Evolutionary conservation across 2,329 filamentous ascomycete species (phyloP).

Genomic region (Ophiocordyceps camponoti-saundersi): DNA sequence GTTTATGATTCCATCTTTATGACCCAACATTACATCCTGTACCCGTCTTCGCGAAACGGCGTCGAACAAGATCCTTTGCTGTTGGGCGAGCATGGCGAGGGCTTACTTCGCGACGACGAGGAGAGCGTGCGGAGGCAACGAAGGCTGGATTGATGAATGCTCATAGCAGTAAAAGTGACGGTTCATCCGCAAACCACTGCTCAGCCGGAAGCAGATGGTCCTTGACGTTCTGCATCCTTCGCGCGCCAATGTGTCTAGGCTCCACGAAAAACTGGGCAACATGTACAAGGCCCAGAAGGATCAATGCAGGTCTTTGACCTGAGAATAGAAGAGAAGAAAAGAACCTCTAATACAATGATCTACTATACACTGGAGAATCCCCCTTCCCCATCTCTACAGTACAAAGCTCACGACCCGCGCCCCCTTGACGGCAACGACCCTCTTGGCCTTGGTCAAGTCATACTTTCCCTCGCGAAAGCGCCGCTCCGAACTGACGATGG

Average conservation of each 20-base stretch:
- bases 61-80: not conserved
- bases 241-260: too few species aligned
- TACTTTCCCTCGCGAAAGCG: conserved; percentile 31
- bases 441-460: conserved; percentile 35
- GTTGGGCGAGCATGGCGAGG: not conserved
- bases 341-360: too few species aligned
- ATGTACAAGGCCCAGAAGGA: too few species aligned
- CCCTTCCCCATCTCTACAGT: conserved; percentile 13
- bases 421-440: conserved; percentile 47
- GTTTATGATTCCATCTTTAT: conserved; percentile 80
- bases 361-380: too few species aligned
- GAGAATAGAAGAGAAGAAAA: not conserved
- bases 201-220: too few species aligned
- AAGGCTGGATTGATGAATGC: not conserved
- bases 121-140: not conserved
- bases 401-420: conserved; percentile 66
- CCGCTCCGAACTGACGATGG: conserved; percentile 40
- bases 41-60: conserved; percentile 18
- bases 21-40: conserved; percentile 73
- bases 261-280: too few species aligned
- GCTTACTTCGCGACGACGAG: not conserved
- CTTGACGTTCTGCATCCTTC: too few species aligned
- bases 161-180: not conserved
- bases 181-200: too few species aligned
- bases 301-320: too few species aligned